Evolutionary conservation across 495 filamentous ascomycete genomes (phyloP), one percentile per base, ranked within the genome.

Genomic region (Xylaria sp.): DNA sequence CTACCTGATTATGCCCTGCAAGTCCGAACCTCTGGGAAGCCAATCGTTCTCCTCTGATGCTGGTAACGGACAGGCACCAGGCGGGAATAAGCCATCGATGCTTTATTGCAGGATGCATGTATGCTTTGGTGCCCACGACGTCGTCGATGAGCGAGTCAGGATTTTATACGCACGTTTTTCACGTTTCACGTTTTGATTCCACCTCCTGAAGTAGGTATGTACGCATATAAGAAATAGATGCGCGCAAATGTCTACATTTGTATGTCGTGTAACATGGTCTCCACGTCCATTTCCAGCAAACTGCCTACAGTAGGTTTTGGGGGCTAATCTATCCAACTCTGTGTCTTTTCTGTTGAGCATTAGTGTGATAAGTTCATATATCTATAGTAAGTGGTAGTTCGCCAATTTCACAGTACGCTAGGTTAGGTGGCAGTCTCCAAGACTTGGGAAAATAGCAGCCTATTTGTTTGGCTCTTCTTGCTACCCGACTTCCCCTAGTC

Each of bases 11-110:
- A 6, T 67, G 26, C 57, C 50, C 48, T 67, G 65, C 64, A 67
- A 55, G 64, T 48, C 64, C 62, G n/a, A 57, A 29, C 35, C 65
- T 55, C 65, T 58, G 50, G 65, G 65, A 67, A 67, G 44, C 63
- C 26, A 67, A 53, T 67, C 48, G 35, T 67, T 24, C 12, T 21
- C 14, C 24, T 3, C 31, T 14, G 35, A n/a, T 40, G n/a, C n/a
- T 17, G 7, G 43, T 15, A 19, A 2, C 26, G 29, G 17, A 55
- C 5, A 40, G 48, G 63, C 40, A 52, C 17, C 33, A 67, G 26
- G 50, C 64, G 64, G 64, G 64, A 67, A 67, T 67, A 67, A 57
- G 48, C 33, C 3, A 12, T 21, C n/a, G 9, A 57, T 55, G 48
- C 21, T 43, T 24, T 35, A 31, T 37, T 58, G 55, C 15, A 37